phyloP scores from a whole-genome alignment of 345 rosid genomes.

The Euphorbia lathyris region DNA sequence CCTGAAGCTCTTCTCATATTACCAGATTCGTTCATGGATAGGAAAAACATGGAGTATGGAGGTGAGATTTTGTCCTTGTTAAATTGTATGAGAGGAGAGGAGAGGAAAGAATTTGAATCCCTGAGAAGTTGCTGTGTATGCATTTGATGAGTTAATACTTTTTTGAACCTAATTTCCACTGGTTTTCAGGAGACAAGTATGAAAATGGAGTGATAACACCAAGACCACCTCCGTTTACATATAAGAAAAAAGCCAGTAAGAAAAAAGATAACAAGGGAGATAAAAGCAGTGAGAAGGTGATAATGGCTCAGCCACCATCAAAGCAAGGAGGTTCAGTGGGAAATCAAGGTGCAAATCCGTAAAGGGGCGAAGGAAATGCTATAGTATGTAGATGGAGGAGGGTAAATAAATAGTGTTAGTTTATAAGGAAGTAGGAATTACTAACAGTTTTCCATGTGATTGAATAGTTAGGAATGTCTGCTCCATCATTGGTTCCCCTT shows the following conservation, averaged over 20 bases:
- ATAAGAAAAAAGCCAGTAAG: too few relatives aligned
- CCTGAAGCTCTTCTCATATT: constrained; percentile 79
- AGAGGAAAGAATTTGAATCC: too few relatives aligned
- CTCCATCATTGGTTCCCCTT: too few relatives aligned
- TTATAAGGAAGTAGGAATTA: too few relatives aligned
- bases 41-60: constrained; percentile 80
- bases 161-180: neutral
- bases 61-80: constrained; percentile 38
- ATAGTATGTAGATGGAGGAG: too few relatives aligned
- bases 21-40: constrained; percentile 95
- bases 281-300: constrained; percentile 40
- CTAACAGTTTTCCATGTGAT: too few relatives aligned
- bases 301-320: constrained; percentile 33
- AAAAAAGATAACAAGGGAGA: constrained; percentile 24
- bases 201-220: constrained; percentile 77
- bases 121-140: neutral
- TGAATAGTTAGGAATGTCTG: too few relatives aligned
- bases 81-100: neutral
- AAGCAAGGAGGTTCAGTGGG: constrained; percentile 20
- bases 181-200: constrained; percentile 69
- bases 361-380: constrained; percentile 33
- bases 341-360: constrained; percentile 28
- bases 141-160: neutral
- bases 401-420: too few relatives aligned
- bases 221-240: constrained; percentile 77